Conservation (phyloP, 495 filamentous ascomycete species). For the Rostrohypoxylon terebratum region DNA sequence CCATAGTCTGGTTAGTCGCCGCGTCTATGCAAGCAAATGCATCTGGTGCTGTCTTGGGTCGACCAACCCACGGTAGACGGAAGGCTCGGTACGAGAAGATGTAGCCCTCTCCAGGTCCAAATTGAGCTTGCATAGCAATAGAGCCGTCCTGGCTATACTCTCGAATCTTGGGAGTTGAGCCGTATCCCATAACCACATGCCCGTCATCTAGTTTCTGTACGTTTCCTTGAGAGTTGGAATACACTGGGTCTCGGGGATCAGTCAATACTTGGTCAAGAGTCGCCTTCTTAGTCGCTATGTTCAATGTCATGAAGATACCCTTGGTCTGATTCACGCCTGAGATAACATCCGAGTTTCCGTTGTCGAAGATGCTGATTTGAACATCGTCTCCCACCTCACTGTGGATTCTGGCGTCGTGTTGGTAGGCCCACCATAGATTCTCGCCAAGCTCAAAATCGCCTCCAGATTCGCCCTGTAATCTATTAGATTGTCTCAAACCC, state of each 20-base stretch:
- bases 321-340: conserved; percentile 26
- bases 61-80: conserved; percentile 36
- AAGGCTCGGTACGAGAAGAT: conserved; percentile 39
- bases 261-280: conserved; percentile 17
- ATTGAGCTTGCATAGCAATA: conserved; percentile 27
- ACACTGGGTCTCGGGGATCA: conserved; percentile 28
- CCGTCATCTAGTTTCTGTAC: conserved; percentile 25
- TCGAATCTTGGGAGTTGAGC: conserved; percentile 32
- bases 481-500: neutral
- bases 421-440: conserved; percentile 29
- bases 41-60: conserved; percentile 20
- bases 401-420: conserved; percentile 37
- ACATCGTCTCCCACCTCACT: conserved; percentile 6
- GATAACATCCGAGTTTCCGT: conserved; percentile 29
- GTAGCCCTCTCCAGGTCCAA: conserved; percentile 20
- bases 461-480: conserved; percentile 25
- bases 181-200: conserved; percentile 34
- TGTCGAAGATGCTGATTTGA: conserved; percentile 40
- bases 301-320: conserved; percentile 20
- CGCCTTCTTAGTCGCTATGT: conserved; percentile 30
- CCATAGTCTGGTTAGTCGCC: conserved; percentile 12
- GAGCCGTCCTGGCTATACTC: conserved; percentile 30
- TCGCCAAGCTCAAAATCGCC: conserved; percentile 35
- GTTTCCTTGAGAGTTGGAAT: conserved; percentile 32
- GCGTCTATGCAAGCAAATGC: conserved; percentile 26